These are phyloP conservation scores for Pterulicium gracile DNA, from an alignment of 1,284 basidiomycete species.

Conservation along the genomic window DNA sequence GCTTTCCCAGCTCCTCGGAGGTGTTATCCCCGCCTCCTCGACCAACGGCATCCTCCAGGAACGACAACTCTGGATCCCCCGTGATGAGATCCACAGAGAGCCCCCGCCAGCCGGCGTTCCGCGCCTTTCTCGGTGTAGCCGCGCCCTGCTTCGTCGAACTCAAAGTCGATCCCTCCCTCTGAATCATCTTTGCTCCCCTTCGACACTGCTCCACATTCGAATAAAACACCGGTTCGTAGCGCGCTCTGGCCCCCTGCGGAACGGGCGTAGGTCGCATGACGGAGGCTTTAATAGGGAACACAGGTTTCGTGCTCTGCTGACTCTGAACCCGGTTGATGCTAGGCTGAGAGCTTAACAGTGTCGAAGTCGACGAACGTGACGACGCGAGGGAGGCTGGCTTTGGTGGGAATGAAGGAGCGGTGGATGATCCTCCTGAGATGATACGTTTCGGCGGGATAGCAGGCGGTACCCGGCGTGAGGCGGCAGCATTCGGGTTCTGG, in stretches of 20 bases:
- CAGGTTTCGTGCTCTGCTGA: slow-evolving; percentile 13
- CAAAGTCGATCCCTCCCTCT: slow-evolving; percentile 19
- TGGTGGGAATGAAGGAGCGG: background rate
- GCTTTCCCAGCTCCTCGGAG: too few species aligned
- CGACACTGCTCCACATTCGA: slow-evolving; percentile 42
- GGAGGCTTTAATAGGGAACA: slow-evolving; percentile 10
- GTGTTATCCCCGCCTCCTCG: too few species aligned
- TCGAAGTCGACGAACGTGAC: background rate
- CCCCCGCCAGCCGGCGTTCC: slow-evolving; percentile 57
- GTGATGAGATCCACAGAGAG: slow-evolving; percentile 63
- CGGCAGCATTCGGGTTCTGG: too few species aligned
- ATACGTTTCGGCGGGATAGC: background rate
- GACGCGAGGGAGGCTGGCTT: background rate
- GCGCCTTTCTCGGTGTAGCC: slow-evolving; percentile 31
- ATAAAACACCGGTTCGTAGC: slow-evolving; percentile 60
- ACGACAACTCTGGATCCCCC: too few species aligned
- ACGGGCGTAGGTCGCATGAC: slow-evolving; percentile 50
- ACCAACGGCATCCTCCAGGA: too few species aligned
- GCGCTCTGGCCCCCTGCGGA: slow-evolving; percentile 45
- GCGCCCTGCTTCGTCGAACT: slow-evolving; percentile 21
- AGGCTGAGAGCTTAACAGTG: background rate
- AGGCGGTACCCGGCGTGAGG: background rate
- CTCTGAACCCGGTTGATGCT: slow-evolving; percentile 18
- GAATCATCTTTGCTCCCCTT: slow-evolving; percentile 18
- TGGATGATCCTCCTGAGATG: slow-evolving; percentile 3